phyloP scores from a whole-genome alignment of 768 basidiomycete genomes.

The Naematelia aurantialba region DNA sequence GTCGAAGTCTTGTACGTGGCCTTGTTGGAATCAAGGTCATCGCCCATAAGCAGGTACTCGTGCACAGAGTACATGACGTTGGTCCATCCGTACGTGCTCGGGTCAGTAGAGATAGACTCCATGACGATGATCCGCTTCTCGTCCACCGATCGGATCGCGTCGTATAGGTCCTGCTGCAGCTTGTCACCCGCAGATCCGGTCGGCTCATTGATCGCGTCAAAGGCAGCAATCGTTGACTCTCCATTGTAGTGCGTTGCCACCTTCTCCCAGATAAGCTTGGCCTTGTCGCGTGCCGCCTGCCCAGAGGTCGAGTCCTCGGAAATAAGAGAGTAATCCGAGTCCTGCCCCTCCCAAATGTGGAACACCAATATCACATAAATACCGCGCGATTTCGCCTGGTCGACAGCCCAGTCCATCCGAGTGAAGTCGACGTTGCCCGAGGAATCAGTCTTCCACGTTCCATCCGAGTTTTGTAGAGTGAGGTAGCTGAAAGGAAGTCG shows the following conservation, averaged over 20 bases:
- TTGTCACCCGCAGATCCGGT: constrained; percentile 36
- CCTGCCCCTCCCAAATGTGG: constrained; percentile 45
- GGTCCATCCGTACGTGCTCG: constrained; percentile 37
- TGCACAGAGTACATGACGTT: constrained; percentile 45
- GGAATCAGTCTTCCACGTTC: constrained; percentile 30
- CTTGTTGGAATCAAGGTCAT: constrained; percentile 23
- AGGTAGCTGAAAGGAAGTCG: constrained; percentile 35
- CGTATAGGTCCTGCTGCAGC: constrained; percentile 43
- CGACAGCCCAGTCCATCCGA: constrained; percentile 40
- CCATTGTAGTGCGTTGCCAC: constrained; percentile 35
- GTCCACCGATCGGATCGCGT: constrained; percentile 37
- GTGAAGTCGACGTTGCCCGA: constrained; percentile 25
- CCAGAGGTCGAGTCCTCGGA: constrained; percentile 33
- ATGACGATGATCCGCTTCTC: constrained; percentile 40
- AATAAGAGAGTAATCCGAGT: constrained; percentile 35
- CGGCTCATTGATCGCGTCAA: constrained; percentile 44
- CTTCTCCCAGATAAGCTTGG: constrained; percentile 38
- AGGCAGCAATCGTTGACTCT: constrained; percentile 37
- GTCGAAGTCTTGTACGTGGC: constrained; percentile 21
- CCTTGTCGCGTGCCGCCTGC: constrained; percentile 20
- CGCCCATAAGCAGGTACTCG: constrained; percentile 44
- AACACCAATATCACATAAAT: constrained; percentile 40
- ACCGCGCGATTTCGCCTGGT: constrained; percentile 32
- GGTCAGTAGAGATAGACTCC: constrained; percentile 39
- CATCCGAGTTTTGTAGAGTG: constrained; percentile 32